Conservation (phyloP, 768 basidiomycete genomes). For the Termitomyces sp. region DNA sequence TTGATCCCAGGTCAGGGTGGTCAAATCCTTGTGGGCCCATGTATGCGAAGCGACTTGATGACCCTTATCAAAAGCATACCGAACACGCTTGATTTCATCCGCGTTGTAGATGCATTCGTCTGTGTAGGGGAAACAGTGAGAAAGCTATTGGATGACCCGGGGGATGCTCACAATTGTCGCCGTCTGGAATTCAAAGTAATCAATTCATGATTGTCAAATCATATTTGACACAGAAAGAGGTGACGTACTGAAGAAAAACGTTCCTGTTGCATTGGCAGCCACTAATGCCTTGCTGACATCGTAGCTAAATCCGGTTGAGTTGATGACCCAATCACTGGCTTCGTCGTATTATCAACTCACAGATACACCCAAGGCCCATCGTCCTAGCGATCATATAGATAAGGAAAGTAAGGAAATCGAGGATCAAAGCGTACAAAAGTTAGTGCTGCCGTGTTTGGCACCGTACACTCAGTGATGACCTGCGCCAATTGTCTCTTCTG, state of each 20-base stretch:
- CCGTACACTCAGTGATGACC: conserved; percentile 17
- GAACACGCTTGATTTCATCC: conserved; percentile 25
- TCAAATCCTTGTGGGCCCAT: conserved; percentile 35
- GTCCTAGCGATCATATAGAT: conserved; percentile 3
- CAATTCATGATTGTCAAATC: neutral
- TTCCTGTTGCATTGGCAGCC: conserved; percentile 29
- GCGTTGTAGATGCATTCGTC: conserved; percentile 34
- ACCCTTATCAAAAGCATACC: conserved; percentile 31
- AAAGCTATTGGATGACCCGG: no score
- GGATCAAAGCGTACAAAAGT: conserved; percentile 16
- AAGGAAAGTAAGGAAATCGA: neutral
- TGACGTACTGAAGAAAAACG: conserved; percentile 40
- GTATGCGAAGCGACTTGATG: conserved; percentile 43
- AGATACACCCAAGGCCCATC: conserved; percentile 18
- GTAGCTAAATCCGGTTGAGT: conserved; percentile 15
- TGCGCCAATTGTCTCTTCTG: conserved; percentile 15
- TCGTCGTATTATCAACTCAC: conserved; percentile 4
- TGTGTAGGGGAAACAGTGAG: conserved; percentile 5
- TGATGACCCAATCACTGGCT: neutral
- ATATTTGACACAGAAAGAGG: neutral
- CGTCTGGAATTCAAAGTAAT: conserved; percentile 18
- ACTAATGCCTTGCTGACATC: conserved; percentile 30
- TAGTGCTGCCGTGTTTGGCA: conserved; percentile 18
- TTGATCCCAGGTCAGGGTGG: conserved; percentile 32
- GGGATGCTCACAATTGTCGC: conserved; percentile 29